A percentile compares a stretch with the other conserved stretches of the same genome.
Evolutionary conservation across 306 rosid species (phyloP).

Genomic region (Castanopsis chinensis): DNA sequence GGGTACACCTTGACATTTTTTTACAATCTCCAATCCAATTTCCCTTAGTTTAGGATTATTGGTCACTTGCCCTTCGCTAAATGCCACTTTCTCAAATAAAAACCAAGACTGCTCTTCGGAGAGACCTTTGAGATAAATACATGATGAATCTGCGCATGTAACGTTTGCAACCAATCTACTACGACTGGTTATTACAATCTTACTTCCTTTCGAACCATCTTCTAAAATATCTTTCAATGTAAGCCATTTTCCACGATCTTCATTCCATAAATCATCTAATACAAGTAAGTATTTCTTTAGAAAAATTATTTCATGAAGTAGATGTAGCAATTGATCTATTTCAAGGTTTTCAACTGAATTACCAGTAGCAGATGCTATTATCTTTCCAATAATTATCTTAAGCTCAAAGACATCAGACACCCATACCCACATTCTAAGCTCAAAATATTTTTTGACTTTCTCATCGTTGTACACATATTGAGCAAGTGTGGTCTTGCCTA

Average conservation of each 20-base stretch:
- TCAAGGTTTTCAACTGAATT: background rate
- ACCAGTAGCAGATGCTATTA: background rate
- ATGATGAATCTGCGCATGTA: background rate
- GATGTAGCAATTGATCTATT: conserved; percentile 18
- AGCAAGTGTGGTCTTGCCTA: conserved; percentile 50
- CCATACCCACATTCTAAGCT: background rate
- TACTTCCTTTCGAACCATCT: conserved; percentile 35
- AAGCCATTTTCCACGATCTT: background rate
- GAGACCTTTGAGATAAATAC: conserved; percentile 17
- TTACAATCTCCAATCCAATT: conserved; percentile 27
- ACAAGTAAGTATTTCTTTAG: conserved; percentile 36
- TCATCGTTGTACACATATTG: conserved; percentile 33
- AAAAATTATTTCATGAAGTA: conserved; percentile 3
- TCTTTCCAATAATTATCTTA: conserved; percentile 17
- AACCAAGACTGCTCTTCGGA: conserved; percentile 8
- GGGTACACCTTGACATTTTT: conserved; percentile 9
- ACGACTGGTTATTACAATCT: conserved; percentile 33
- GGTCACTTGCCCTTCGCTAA: background rate
- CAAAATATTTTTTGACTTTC: conserved; percentile 10
- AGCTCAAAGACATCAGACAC: no score
- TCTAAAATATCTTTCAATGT: conserved; percentile 12
- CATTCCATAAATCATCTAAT: conserved; percentile 21
- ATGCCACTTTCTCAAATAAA: background rate
- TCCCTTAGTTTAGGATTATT: background rate
- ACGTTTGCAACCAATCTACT: conserved; percentile 13